These are phyloP conservation scores for Solidago caesia DNA, from an alignment of 129 eudicot species.

Conservation along the genomic window DNA sequence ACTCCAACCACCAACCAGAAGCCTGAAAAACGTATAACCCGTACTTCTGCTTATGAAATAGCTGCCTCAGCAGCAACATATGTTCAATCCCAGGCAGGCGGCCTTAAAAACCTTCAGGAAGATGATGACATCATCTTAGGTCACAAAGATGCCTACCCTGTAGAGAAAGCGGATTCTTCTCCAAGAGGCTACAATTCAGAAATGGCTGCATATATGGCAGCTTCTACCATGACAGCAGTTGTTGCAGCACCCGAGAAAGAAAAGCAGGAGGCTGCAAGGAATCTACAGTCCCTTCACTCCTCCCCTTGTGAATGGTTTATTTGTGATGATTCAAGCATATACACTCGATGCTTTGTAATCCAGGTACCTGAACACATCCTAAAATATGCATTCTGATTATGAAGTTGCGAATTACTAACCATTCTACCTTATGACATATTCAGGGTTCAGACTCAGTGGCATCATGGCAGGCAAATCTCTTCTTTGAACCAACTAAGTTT, in stretches of 20 bases:
- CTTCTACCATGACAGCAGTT: constrained; percentile 86
- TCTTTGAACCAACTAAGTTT: constrained; percentile 76
- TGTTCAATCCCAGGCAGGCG: constrained; percentile 58
- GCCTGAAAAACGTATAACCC: constrained; percentile 13
- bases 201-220: constrained; percentile 81
- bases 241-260: constrained; percentile 79
- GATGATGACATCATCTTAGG: constrained; percentile 9
- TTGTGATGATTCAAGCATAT: constrained; percentile 69
- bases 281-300: constrained; percentile 69
- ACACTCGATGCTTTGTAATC: constrained; percentile 73
- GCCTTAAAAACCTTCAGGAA: constrained; percentile 27
- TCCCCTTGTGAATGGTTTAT: constrained; percentile 91
- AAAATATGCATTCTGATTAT: background rate
- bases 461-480: constrained; percentile 90
- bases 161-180: constrained; percentile 32
- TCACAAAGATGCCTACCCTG: constrained; percentile 1
- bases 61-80: constrained; percentile 84
- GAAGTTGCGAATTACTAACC: constrained; percentile 13
- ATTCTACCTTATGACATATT: constrained; percentile 13
- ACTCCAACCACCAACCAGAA: constrained; percentile 23
- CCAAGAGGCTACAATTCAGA: constrained; percentile 52
- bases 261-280: constrained; percentile 70
- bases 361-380: constrained; percentile 45
- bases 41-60: constrained; percentile 60
- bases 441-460: constrained; percentile 84